phyloP scores from a whole-genome alignment of 2,329 filamentous ascomycete genomes.

The Penicillium nordicum region DNA sequence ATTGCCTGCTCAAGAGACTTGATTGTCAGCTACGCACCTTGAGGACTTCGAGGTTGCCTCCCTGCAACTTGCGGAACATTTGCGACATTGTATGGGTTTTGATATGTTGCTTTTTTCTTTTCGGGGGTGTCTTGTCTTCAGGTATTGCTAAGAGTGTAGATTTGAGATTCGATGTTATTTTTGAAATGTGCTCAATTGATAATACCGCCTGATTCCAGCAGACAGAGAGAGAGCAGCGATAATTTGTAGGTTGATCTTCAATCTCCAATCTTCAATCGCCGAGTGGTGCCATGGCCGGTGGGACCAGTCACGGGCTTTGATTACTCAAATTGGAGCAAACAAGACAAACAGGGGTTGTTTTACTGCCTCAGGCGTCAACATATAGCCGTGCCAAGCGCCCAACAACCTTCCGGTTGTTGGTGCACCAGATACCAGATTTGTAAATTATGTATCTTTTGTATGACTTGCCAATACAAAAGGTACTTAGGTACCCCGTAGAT shows the following conservation, averaged over 20 bases:
- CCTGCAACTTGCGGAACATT: constrained; percentile 60
- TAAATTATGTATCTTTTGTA: no score
- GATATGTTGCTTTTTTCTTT: constrained; percentile 3
- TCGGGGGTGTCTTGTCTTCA: neutral
- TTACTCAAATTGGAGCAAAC: constrained; percentile 15
- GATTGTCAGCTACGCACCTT: constrained; percentile 60
- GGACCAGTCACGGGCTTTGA: constrained; percentile 12
- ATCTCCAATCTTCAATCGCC: constrained; percentile 1
- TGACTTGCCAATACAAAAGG: no score
- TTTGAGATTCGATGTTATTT: neutral
- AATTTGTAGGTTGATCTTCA: neutral
- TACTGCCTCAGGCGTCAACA: neutral
- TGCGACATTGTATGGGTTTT: constrained; percentile 33
- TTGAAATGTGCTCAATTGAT: neutral
- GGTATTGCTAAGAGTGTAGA: neutral
- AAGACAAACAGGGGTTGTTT: constrained; percentile 9
- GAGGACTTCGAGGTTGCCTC: constrained; percentile 89
- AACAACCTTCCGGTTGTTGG: no score
- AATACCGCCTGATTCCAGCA: neutral
- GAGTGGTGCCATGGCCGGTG: constrained; percentile 5
- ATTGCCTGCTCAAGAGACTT: neutral
- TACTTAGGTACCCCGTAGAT: no score
- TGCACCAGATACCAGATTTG: no score
- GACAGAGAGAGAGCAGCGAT: neutral
- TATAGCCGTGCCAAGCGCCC: no score